Percentiles rank a stretch among this genome's conserved stretches.
These are phyloP conservation scores for Trifolium repens DNA, from an alignment of 306 rosid species.

Conservation along the genomic window DNA sequence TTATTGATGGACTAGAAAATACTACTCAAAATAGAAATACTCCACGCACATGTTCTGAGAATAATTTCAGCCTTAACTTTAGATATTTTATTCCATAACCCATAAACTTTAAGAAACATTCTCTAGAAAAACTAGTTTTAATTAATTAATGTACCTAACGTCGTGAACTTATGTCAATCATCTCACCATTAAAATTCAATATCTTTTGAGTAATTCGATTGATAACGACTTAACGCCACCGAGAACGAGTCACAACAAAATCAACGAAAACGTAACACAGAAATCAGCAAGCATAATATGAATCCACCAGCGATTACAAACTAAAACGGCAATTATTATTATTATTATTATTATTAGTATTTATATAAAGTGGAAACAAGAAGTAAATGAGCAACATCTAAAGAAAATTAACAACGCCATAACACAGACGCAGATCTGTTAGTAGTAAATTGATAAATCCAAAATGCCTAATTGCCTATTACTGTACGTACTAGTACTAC, in stretches of 20 bases:
- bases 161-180: no score
- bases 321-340: constrained; percentile 22
- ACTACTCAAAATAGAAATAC: neutral
- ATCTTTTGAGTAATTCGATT: neutral
- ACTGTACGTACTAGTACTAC: constrained; percentile 2
- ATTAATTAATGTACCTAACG: no score
- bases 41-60: neutral
- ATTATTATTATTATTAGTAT: constrained; percentile 13
- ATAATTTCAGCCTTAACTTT: neutral
- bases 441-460: constrained; percentile 12
- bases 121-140: neutral
- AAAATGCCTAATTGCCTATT: neutral
- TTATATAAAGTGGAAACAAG: neutral
- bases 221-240: neutral
- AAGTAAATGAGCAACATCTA: constrained; percentile 5
- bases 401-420: neutral
- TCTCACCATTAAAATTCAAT: no score
- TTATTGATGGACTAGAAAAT: neutral
- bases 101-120: neutral
- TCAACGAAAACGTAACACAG: neutral
- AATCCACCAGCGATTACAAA: neutral
- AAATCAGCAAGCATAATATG: neutral
- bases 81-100: neutral
- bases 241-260: neutral
- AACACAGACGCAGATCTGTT: constrained; percentile 14